Evolutionary conservation across 768 basidiomycete species (phyloP).

Genomic region (Russula virescens): DNA sequence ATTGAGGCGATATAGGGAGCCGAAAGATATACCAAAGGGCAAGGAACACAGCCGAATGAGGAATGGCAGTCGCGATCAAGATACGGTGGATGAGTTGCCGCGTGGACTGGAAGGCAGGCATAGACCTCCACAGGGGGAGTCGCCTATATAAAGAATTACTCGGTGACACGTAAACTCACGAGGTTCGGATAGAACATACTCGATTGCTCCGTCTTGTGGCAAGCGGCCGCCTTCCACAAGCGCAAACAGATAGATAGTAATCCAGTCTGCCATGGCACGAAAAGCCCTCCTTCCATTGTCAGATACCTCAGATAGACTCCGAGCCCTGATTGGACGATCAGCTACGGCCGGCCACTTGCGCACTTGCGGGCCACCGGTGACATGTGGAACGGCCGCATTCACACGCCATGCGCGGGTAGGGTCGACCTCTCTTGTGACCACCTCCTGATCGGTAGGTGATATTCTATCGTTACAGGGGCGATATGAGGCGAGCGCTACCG

Average conservation of each 20-base stretch:
- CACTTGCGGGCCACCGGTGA: conserved; percentile 4
- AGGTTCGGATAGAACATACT: conserved; percentile 13
- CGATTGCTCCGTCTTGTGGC: conserved; percentile 20
- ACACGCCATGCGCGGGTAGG: conserved; percentile 8
- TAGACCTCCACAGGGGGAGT: conserved; percentile 19
- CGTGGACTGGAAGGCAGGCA: conserved; percentile 21
- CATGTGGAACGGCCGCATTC: neutral
- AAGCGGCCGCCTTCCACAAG: conserved; percentile 20
- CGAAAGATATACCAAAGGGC: conserved; percentile 31
- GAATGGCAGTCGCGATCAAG: conserved; percentile 18
- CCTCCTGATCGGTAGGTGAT: conserved; percentile 3
- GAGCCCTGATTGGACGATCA: conserved; percentile 19
- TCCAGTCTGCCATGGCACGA: conserved; percentile 18
- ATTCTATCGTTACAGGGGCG: conserved; percentile 12
- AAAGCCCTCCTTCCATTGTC: conserved; percentile 19
- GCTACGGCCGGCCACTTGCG: conserved; percentile 10
- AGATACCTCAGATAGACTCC: conserved; percentile 18
- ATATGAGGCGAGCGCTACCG: neutral
- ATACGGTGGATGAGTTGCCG: conserved; percentile 21
- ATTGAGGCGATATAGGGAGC: conserved; percentile 25
- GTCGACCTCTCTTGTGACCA: conserved; percentile 10
- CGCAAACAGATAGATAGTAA: conserved; percentile 21
- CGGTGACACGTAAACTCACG: neutral
- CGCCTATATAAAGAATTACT: conserved; percentile 4
- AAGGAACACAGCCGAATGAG: conserved; percentile 20